Conservation (phyloP, 805 yeast species). For the Cyberlindnera euphorbiiphila region DNA sequence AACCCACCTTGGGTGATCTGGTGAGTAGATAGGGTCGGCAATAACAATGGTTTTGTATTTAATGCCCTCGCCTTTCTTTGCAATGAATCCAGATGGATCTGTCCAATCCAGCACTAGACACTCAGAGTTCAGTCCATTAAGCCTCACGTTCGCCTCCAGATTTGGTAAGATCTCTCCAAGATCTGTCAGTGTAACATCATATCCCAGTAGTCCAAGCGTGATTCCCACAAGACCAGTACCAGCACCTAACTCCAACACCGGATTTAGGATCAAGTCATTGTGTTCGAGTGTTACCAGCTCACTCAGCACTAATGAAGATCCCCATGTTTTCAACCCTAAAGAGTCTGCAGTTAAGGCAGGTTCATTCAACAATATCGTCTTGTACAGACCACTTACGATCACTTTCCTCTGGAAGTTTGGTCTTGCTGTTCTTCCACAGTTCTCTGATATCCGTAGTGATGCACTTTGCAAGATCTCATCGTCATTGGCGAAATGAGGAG, state of each 20-base stretch:
- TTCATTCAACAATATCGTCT: constrained; percentile 48
- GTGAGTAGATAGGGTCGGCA: constrained; percentile 87
- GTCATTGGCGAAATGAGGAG: constrained; percentile 37
- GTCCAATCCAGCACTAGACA: constrained; percentile 77
- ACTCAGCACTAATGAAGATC: constrained; percentile 74
- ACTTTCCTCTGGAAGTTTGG: constrained; percentile 68
- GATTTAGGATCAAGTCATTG: constrained; percentile 26
- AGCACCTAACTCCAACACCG: constrained; percentile 74
- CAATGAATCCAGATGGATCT: constrained; percentile 42
- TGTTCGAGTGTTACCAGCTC: constrained; percentile 41
- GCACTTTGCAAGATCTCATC: constrained; percentile 50
- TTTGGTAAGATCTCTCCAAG: constrained; percentile 74
- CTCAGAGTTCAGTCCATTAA: constrained; percentile 41
- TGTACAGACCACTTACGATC: constrained; percentile 36
- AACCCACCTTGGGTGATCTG: constrained; percentile 75
- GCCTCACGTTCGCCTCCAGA: constrained; percentile 49
- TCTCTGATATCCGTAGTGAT: constrained; percentile 66
- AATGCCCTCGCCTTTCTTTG: constrained; percentile 23
- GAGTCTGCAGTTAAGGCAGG: constrained; percentile 87
- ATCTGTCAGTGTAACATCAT: constrained; percentile 55
- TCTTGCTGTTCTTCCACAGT: constrained; percentile 80
- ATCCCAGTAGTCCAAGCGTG: constrained; percentile 52
- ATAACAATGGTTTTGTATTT: constrained; percentile 60
- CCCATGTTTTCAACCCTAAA: constrained; percentile 95
- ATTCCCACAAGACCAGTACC: constrained; percentile 95